Base-by-base conservation (phyloP, 495 filamentous ascomycete genomes). In the Jackrogersella minutella region DNA sequence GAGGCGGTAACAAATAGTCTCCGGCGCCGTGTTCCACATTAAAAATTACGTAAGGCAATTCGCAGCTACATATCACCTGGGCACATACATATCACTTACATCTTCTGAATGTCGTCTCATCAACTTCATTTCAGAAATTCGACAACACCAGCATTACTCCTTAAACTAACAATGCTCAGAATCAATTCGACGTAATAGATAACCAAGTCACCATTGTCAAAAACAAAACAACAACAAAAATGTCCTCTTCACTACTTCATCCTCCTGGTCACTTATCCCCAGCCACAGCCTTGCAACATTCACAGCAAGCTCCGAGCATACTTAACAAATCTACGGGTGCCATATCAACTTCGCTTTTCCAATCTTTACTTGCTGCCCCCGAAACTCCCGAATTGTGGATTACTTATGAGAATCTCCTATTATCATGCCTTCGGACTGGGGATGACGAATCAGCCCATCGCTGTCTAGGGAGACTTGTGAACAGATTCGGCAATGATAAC, bases 371-470 rank as follows among this genome's bases (percentile, higher is more conserved):
- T 71, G 81, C 82, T 4, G 74, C 82, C n/a, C 66, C 82, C 30
- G 93, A 96, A 69, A 87, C 88, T 1, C 83, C 89, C 37, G 91
- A 94, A 60, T 79, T 88, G 72, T 98, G 93, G 91, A 81, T 83
- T 2, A 82, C 78, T n/a, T 88, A 93, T 72, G 95, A 98, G 76
- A 92, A 94, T 73, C 84, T 97, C 22, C 77, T 97, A 54, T 78
- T 94, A 14, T 87, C 93, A 7, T 95, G 90, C 72, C 82, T 98
- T n/a, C 89, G 90, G 4, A 92, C 91, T 6, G 89, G 91, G 14
- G 91, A 98, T 72, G 91, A 97, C 64, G 76, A 81, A 63, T 86
- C 91, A 43, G 95, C 95, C 10, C 84, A 86, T 52, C 66, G 81
- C 58, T 93, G 90, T 71, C 86, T 98, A 7, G 84, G 89, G 72